These are phyloP conservation scores for Erythrobasidium hasegawianum DNA, from an alignment of 1,284 basidiomycete species.

Conservation along the genomic window DNA sequence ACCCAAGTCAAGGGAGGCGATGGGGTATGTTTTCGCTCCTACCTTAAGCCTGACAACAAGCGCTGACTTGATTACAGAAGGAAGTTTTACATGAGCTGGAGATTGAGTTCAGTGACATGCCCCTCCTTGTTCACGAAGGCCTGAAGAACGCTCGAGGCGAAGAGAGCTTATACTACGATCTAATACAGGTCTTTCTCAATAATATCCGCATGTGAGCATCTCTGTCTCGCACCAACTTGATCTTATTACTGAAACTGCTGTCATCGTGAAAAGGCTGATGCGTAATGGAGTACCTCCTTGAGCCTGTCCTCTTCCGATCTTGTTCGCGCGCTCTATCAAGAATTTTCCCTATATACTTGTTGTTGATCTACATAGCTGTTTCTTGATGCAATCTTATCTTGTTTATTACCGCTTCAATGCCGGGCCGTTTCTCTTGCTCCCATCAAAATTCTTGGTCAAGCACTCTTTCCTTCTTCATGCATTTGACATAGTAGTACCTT, in stretches of 20 bases:
- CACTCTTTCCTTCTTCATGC: too few relatives aligned
- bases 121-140: slow-evolving; percentile 53
- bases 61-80: not conserved
- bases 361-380: too few relatives aligned
- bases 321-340: not conserved
- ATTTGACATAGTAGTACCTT: too few relatives aligned
- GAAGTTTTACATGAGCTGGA: slow-evolving; percentile 55
- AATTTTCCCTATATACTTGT: too few relatives aligned
- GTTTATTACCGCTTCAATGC: too few relatives aligned
- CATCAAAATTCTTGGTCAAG: too few relatives aligned
- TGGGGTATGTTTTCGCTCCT: slow-evolving; percentile 5
- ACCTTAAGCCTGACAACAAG: not conserved
- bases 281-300: slow-evolving; percentile 29
- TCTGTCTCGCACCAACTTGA: not conserved
- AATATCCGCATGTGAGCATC: slow-evolving; percentile 51
- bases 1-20: slow-evolving; percentile 71
- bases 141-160: slow-evolving; percentile 49
- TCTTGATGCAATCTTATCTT: not conserved
- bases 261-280: slow-evolving; percentile 10
- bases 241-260: not conserved
- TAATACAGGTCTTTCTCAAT: slow-evolving; percentile 54
- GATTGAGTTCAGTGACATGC: slow-evolving; percentile 55
- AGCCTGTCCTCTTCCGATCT: not conserved
- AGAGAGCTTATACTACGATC: slow-evolving; percentile 52
- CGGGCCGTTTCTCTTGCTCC: too few relatives aligned